These are phyloP conservation scores for Wickerhamiella shivajii DNA, from an alignment of 805 yeast species.

Conservation along the genomic window DNA sequence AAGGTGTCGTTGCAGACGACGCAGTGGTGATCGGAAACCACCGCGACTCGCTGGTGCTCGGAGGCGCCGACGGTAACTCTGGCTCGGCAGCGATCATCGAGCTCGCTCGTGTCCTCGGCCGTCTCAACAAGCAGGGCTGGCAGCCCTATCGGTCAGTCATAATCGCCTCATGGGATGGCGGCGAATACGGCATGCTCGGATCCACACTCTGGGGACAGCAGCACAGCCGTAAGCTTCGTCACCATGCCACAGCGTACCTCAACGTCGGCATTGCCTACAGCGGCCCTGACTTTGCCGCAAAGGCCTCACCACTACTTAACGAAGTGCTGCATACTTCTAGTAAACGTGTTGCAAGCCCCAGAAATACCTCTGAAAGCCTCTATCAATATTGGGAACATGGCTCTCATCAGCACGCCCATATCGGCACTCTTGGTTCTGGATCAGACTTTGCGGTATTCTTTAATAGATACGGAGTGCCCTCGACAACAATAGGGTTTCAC, in stretches of 20 bases:
- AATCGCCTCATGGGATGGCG: constrained; percentile 74
- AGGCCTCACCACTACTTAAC: constrained; percentile 47
- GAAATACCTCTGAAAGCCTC: constrained; percentile 10
- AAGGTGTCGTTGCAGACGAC: constrained; percentile 41
- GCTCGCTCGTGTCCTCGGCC: constrained; percentile 44
- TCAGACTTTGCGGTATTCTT: constrained; percentile 42
- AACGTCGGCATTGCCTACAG: constrained; percentile 53
- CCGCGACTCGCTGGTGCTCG: constrained; percentile 68
- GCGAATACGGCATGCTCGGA: constrained; percentile 57
- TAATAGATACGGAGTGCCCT: constrained; percentile 29
- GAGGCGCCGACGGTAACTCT: constrained; percentile 70
- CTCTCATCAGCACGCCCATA: constrained; percentile 18
- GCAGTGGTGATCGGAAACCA: constrained; percentile 54
- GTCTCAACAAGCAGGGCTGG: constrained; percentile 44
- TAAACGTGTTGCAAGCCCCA: constrained; percentile 34
- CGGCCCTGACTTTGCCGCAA: constrained; percentile 38
- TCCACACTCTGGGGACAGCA: constrained; percentile 69
- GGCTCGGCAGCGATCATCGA: constrained; percentile 59
- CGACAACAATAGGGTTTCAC: constrained; percentile 41
- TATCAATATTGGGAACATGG: constrained; percentile 5
- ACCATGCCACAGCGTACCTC: constrained; percentile 47
- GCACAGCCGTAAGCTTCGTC: constrained; percentile 31
- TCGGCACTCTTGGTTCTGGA: constrained; percentile 49
- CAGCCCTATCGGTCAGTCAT: constrained; percentile 56
- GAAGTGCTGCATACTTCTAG: constrained; percentile 32